These are phyloP conservation scores for Areca catechu DNA, from an alignment of 176 grass and related monocot genomes.

Conservation along the genomic window DNA sequence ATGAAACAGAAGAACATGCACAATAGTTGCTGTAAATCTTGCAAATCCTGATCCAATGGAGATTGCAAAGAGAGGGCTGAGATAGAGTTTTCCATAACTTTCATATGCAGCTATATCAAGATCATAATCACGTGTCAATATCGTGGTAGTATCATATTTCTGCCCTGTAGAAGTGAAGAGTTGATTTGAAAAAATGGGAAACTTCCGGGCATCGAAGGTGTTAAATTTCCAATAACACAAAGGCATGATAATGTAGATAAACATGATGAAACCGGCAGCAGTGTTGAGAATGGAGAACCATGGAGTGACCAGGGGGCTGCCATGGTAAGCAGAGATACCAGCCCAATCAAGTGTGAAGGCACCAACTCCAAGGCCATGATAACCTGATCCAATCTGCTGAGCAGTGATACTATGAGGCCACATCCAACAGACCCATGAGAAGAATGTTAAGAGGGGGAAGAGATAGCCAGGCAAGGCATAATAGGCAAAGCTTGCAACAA, in stretches of 20 bases:
- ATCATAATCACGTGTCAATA: slow-evolving; percentile 71
- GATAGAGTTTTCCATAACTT: slow-evolving; percentile 83
- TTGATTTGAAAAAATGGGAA: slow-evolving; percentile 96
- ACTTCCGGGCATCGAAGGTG: slow-evolving; percentile 78
- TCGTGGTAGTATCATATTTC: slow-evolving; percentile 87
- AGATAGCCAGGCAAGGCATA: slow-evolving; percentile 76
- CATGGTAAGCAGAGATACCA: slow-evolving; percentile 92
- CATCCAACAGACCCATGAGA: slow-evolving; percentile 89
- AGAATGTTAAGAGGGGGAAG: slow-evolving; percentile 82
- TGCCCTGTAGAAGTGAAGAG: slow-evolving; percentile 65
- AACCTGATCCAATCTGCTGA: slow-evolving; percentile 84
- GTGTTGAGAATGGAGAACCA: slow-evolving; percentile 95
- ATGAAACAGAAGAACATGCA: slow-evolving; percentile 83
- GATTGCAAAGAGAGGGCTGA: slow-evolving; percentile 94
- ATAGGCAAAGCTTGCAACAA: slow-evolving; percentile 71
- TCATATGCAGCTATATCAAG: slow-evolving; percentile 82
- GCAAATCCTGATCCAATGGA: slow-evolving; percentile 94
- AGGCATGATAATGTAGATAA: slow-evolving; percentile 90
- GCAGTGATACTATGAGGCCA: slow-evolving; percentile 90
- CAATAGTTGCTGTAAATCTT: slow-evolving; percentile 80
- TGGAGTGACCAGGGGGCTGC: slow-evolving; percentile 81
- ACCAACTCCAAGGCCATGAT: slow-evolving; percentile 79
- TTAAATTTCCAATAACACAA: slow-evolving; percentile 91
- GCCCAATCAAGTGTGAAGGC: slow-evolving; percentile 97
- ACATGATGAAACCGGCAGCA: slow-evolving; percentile 80